These are phyloP conservation scores for Cercospora sp. DNA, from an alignment of 2,329 filamentous ascomycete genomes.

Conservation along the genomic window DNA sequence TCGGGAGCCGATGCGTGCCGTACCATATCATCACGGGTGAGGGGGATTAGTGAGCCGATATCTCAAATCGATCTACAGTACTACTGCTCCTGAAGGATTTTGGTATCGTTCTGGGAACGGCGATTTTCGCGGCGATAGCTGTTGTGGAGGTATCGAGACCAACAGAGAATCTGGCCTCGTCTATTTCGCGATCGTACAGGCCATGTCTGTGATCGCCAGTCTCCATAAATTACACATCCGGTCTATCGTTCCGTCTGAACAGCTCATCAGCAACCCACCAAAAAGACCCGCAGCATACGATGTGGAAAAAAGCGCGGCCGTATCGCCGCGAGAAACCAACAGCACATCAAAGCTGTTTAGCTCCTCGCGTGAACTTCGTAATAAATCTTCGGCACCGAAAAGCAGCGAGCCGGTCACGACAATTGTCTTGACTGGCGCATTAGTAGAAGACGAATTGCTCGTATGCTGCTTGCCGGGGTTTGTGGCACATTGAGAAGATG, in stretches of 20 bases:
- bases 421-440: neutral
- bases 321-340: neutral
- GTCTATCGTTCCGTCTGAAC: neutral
- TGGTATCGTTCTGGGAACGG: neutral
- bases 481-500: neutral
- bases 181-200: neutral
- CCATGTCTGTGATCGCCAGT: constrained; percentile 1
- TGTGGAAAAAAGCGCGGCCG: neutral
- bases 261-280: neutral
- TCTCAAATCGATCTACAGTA: neutral
- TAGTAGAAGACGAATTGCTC: neutral
- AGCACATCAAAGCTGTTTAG: neutral
- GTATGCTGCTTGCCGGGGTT: neutral
- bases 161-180: neutral
- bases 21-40: neutral
- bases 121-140: neutral
- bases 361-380: constrained; percentile 9
- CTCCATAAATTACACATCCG: neutral
- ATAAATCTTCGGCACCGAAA: constrained; percentile 4
- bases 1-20: neutral
- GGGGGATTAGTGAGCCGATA: neutral
- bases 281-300: neutral
- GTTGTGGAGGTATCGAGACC: neutral
- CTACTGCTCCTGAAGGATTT: neutral
- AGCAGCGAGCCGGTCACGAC: neutral